Evolutionary conservation across 345 rosid genomes (phyloP).

Genomic region (Crucihimalaya himalaica): DNA sequence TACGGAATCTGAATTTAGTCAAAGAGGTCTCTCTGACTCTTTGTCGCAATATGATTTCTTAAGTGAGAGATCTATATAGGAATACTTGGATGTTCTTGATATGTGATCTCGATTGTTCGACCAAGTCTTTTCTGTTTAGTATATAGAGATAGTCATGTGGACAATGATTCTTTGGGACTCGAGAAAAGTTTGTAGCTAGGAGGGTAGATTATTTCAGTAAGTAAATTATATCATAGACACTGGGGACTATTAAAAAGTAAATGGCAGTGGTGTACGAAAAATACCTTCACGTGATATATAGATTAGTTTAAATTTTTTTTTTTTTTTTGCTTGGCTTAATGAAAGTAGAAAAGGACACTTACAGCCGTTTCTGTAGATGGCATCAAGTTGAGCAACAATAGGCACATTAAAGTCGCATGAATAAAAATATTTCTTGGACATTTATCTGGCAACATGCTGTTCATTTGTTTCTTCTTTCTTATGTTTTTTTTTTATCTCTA

Average conservation of each 20-base stretch:
- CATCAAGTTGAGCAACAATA: not conserved
- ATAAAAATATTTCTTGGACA: not conserved
- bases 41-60: not conserved
- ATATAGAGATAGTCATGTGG: not conserved
- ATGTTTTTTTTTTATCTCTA: conserved; percentile 31
- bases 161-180: not conserved
- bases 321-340: not conserved
- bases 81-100: not conserved
- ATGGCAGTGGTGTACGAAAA: not conserved
- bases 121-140: not conserved
- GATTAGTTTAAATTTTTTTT: not conserved
- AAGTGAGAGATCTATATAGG: not conserved
- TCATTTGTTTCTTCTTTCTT: conserved; percentile 21
- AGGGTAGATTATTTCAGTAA: not conserved
- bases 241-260: too few species aligned
- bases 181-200: not conserved
- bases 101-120: not conserved
- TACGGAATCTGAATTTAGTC: not conserved
- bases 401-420: conserved; percentile 1
- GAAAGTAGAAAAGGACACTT: not conserved
- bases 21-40: not conserved
- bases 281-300: not conserved
- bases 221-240: not conserved
- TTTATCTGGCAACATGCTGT: not conserved
- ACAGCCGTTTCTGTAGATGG: not conserved